Evolutionary conservation across 1,284 basidiomycete species (phyloP).

Genomic region (Rhodotorula sp.): DNA sequence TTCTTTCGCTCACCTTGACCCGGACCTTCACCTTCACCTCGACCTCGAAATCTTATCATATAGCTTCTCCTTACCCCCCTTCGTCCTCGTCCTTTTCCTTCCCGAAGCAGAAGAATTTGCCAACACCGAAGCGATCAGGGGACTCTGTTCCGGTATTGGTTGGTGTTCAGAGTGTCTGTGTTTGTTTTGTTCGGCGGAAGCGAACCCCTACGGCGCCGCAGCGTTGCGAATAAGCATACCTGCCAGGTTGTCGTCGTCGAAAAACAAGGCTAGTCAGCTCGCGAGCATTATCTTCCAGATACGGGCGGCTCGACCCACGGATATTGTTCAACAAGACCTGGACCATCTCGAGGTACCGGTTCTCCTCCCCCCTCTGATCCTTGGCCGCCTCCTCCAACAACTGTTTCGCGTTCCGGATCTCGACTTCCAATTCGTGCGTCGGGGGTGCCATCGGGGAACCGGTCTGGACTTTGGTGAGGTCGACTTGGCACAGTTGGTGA

Average conservation of each 20-base stretch:
- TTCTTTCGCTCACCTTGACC: neutral
- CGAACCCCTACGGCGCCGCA: constrained; percentile 18
- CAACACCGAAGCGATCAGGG: too few relatives aligned
- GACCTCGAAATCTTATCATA: too few relatives aligned
- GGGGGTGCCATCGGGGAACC: constrained; percentile 5
- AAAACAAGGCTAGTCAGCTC: too few relatives aligned
- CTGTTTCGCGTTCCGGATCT: constrained; percentile 54
- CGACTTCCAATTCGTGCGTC: constrained; percentile 60
- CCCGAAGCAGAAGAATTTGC: too few relatives aligned
- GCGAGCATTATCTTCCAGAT: neutral
- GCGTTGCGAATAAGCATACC: constrained; percentile 42
- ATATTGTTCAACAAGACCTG: constrained; percentile 55
- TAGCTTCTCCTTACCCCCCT: constrained; percentile 5
- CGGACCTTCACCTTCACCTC: neutral
- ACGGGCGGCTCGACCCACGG: constrained; percentile 32
- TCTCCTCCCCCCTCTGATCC: constrained; percentile 49
- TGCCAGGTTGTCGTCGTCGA: neutral
- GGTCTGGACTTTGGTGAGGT: constrained; percentile 82
- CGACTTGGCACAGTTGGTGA: constrained; percentile 88
- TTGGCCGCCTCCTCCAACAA: constrained; percentile 55
- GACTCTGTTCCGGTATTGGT: too few relatives aligned
- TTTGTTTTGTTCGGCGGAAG: neutral
- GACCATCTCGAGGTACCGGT: constrained; percentile 54
- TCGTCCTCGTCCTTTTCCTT: neutral
- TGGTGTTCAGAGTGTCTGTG: too few relatives aligned